Evolutionary conservation across 768 basidiomycete species (phyloP).

Genomic region (Kwoniella heveanensis): DNA sequence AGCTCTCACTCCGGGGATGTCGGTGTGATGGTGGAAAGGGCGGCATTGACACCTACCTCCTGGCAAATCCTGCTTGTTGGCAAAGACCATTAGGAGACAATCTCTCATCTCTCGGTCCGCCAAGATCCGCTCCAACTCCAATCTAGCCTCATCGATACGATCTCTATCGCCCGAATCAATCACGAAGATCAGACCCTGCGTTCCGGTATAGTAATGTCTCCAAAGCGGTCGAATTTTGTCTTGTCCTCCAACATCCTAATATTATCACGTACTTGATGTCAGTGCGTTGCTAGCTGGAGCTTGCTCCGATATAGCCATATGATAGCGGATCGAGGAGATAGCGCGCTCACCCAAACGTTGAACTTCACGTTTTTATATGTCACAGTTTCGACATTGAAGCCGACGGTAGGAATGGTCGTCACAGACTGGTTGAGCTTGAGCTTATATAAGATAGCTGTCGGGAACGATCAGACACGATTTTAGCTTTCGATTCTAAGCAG

Average conservation of each 20-base stretch:
- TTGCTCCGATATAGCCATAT: too few relatives aligned
- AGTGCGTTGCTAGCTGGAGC: too few relatives aligned
- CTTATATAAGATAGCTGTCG: conserved; percentile 92
- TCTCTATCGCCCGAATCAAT: conserved; percentile 96
- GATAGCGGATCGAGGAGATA: conserved; percentile 1
- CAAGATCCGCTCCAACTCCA: conserved; percentile 92
- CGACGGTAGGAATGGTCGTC: conserved; percentile 97
- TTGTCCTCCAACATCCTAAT: conserved; percentile 97
- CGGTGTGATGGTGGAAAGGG: too few relatives aligned
- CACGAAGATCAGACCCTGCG: conserved; percentile 93
- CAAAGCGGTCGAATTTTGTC: conserved; percentile 98
- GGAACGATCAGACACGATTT: too few relatives aligned
- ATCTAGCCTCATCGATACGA: conserved; percentile 92
- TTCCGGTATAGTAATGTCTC: conserved; percentile 99
- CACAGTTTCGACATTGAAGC: conserved; percentile 98
- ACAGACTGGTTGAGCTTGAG: conserved; percentile 98
- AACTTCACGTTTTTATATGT: conserved; percentile 89
- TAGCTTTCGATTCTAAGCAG: too few relatives aligned
- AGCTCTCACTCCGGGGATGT: too few relatives aligned
- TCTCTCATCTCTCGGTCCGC: conserved; percentile 98
- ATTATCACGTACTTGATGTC: too few relatives aligned
- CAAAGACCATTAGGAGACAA: conserved; percentile 94
- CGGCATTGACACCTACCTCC: conserved; percentile 64
- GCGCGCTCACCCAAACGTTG: conserved; percentile 57
- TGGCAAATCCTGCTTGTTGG: conserved; percentile 97